Base-by-base conservation (phyloP, 352 stramenopile genomes). In the Blastocystis sp. region DNA sequence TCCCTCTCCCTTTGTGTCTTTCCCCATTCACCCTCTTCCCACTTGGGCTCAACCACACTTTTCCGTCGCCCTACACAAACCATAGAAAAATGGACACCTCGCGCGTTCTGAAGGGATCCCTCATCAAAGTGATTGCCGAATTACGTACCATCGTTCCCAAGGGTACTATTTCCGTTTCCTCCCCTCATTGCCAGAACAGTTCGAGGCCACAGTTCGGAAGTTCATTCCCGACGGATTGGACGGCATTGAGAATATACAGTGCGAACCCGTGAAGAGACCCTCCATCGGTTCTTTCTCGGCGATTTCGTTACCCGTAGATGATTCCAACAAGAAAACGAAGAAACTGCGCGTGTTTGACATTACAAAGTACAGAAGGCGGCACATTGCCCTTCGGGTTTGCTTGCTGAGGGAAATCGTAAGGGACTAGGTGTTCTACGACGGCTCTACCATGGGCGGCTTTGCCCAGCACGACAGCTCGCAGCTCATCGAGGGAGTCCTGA, bases 311-410 rank as follows among this genome's bases (percentile, higher is more conserved):
- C 21, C 19, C 14, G 2, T 81, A 88, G 59, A 88, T 24, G 34
- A 19, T 11, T 19, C 34, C 24, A 48, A 38, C 9, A 78, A 79
- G 48, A 76, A 61, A 63, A 28, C 43, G 7, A 88, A 88, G 34
- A 88, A 88, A 34, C 64, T 78, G 45, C 62, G 78, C 40, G 52
- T 79, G 28, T 88, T 88, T 42, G 78, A 88, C 34, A 79, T 88
- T 61, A 54, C 78, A 65, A 76, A 79, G 64, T 88, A 88, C 60
- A 62, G 68, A 28, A 63, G 68, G 48, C 57, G 78, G 28, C 78
- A 88, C 54, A 79, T 88, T 63, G 78, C 78, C 2, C 54, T 88
- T 59, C 60, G 68, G 10, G 74, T 84, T 57, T 11, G 17, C 24
- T 66, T 57, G 0, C 7, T 1, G 48, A 7, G 2, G 1, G 42